Evolutionary conservation across 805 yeast species (phyloP).

Genomic region (Candida sanyiensis): DNA sequence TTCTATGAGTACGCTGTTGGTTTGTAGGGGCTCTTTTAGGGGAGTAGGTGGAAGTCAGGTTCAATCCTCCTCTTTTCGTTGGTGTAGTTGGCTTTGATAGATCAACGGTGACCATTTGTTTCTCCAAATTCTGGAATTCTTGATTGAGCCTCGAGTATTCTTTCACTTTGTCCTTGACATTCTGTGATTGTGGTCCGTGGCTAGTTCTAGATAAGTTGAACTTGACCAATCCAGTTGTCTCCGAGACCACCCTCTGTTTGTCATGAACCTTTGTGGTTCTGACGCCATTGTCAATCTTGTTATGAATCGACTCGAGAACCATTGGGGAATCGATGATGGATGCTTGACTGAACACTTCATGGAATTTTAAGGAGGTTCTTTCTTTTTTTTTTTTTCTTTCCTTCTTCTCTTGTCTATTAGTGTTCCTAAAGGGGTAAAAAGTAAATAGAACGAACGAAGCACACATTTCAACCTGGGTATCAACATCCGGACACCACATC

Average conservation of each 20-base stretch:
- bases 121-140: constrained; percentile 15
- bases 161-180: constrained; percentile 11
- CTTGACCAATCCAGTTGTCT: constrained; percentile 46
- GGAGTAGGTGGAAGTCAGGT: constrained; percentile 6
- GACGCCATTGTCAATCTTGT: neutral
- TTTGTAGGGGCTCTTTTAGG: constrained; percentile 6
- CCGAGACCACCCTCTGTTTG: constrained; percentile 40
- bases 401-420: constrained; percentile 1
- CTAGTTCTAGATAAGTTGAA: constrained; percentile 24
- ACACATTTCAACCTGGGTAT: neutral
- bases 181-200: constrained; percentile 3
- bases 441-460: too few species aligned
- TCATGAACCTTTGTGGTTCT: constrained; percentile 9
- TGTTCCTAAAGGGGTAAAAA: constrained; percentile 9
- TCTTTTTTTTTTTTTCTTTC: too few species aligned
- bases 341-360: neutral
- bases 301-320: constrained; percentile 10
- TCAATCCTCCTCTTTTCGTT: constrained; percentile 8
- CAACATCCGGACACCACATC: constrained; percentile 5
- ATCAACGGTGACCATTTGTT: neutral
- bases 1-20: neutral
- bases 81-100: neutral
- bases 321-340: neutral
- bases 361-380: too few species aligned
- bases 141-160: constrained; percentile 12